Conservation (phyloP, 2,329 filamentous ascomycete genomes). For the Colletotrichum tofieldiae region DNA sequence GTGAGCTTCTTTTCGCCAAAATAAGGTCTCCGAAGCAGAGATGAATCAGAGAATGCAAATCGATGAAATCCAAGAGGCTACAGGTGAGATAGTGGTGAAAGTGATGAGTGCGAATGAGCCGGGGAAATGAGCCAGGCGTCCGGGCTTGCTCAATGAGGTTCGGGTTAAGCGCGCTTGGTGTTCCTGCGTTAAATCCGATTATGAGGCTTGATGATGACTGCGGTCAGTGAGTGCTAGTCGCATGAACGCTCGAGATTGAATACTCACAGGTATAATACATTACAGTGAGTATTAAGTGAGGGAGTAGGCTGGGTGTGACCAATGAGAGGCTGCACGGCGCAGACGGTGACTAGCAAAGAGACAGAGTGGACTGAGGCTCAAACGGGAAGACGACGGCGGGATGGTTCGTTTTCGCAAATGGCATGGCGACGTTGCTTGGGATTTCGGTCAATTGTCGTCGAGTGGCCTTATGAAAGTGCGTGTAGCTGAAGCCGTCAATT, state of each 20-base stretch:
- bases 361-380: constrained; percentile 24
- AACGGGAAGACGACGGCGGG: background rate
- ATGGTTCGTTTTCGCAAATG: constrained; percentile 33
- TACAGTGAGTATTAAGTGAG: constrained; percentile 16
- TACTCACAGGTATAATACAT: constrained; percentile 38
- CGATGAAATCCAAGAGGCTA: background rate
- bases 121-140: background rate
- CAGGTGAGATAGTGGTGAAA: background rate
- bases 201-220: constrained; percentile 16
- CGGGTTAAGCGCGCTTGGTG: background rate
- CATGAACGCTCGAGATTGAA: background rate
- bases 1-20: background rate
- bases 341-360: constrained; percentile 28
- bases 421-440: constrained; percentile 36
- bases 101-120: background rate
- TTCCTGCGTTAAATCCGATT: constrained; percentile 3
- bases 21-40: background rate
- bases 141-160: background rate
- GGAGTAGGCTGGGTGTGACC: background rate
- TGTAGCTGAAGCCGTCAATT: constrained; percentile 23
- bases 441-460: constrained; percentile 9
- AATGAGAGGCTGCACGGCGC: constrained; percentile 12
- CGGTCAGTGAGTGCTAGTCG: background rate
- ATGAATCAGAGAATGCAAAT: background rate
- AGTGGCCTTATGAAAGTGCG: constrained; percentile 12